Evolutionary conservation across 1,139 yeast species (phyloP).

Genomic region (Maudiozyma humilis): DNA sequence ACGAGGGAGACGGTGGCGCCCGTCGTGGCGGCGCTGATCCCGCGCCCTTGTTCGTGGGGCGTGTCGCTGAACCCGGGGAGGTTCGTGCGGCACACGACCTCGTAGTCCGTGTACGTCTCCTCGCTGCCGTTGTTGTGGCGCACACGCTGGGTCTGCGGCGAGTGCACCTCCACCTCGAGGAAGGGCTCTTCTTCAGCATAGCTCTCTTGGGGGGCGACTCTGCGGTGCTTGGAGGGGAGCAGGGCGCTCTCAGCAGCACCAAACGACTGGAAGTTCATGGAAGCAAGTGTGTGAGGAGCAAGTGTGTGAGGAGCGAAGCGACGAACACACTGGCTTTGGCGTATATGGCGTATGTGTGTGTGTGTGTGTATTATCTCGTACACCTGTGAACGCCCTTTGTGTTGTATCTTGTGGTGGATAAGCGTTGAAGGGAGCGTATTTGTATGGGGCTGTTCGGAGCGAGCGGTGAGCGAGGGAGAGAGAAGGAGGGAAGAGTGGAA

Average conservation of each 20-base stretch:
- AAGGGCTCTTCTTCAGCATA: constrained; percentile 95
- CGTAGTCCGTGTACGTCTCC: constrained; percentile 82
- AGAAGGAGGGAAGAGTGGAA: background rate
- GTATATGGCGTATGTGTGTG: too few relatives aligned
- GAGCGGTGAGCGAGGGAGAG: background rate
- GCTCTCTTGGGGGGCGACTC: constrained; percentile 69
- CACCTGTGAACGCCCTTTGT: too few relatives aligned
- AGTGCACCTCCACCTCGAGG: constrained; percentile 71
- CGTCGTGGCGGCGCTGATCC: constrained; percentile 35
- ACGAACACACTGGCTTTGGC: constrained; percentile 64
- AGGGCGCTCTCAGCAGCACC: constrained; percentile 24
- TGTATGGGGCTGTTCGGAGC: background rate
- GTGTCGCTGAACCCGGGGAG: constrained; percentile 75
- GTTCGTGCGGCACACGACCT: constrained; percentile 75
- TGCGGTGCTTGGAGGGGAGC: constrained; percentile 32
- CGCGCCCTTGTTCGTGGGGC: too few relatives aligned
- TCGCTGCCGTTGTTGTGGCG: constrained; percentile 62
- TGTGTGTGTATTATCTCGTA: too few relatives aligned
- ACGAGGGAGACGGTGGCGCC: constrained; percentile 35
- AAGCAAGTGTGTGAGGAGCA: background rate
- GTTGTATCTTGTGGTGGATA: constrained; percentile 1
- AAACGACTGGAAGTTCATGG: constrained; percentile 27
- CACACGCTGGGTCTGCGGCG: constrained; percentile 25
- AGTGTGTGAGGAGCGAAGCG: too few relatives aligned
- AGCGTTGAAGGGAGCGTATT: background rate